Evolutionary conservation across 2,329 filamentous ascomycete genomes (phyloP).

Genomic region (Phyllosticta capitalensis): DNA sequence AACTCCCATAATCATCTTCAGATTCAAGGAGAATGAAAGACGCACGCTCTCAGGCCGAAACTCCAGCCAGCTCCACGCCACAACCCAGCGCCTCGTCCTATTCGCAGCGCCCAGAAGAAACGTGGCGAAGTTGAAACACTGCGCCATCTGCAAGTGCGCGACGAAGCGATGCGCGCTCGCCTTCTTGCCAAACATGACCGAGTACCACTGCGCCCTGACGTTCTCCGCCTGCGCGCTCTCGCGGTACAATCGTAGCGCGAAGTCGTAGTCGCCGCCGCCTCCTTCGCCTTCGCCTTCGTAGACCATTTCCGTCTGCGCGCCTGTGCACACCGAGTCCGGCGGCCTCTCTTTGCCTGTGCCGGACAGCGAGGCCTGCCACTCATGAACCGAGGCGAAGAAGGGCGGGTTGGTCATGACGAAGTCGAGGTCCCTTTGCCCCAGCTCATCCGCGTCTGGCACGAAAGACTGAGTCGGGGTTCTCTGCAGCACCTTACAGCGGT

Average conservation of each 20-base stretch:
- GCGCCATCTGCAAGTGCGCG: constrained; percentile 44
- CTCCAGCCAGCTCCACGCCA: constrained; percentile 55
- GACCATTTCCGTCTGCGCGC: constrained; percentile 77
- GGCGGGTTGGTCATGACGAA: constrained; percentile 94
- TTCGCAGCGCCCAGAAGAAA: constrained; percentile 65
- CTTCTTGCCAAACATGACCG: constrained; percentile 78
- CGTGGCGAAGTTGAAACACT: constrained; percentile 56
- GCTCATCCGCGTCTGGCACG: constrained; percentile 52
- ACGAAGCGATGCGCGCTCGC: constrained; percentile 56
- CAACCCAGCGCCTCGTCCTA: constrained; percentile 74
- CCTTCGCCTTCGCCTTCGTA: constrained; percentile 65
- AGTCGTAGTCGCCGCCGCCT: constrained; percentile 63
- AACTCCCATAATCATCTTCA: too few species aligned
- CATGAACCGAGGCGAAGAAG: constrained; percentile 70
- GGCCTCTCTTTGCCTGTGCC: constrained; percentile 56
- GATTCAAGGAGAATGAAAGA: too few species aligned
- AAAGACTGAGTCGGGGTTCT: constrained; percentile 45
- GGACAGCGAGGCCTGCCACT: constrained; percentile 50
- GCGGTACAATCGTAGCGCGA: constrained; percentile 59
- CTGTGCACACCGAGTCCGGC: constrained; percentile 66
- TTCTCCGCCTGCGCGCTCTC: constrained; percentile 52
- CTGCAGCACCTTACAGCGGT: constrained; percentile 54
- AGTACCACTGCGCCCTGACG: constrained; percentile 70
- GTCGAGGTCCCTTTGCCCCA: constrained; percentile 48
- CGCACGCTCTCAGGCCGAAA: constrained; percentile 12